Percentiles rank a stretch among this genome's conserved stretches.
Evolutionary conservation across 345 rosid genomes (phyloP).

Genomic region (Brassica juncea): DNA sequence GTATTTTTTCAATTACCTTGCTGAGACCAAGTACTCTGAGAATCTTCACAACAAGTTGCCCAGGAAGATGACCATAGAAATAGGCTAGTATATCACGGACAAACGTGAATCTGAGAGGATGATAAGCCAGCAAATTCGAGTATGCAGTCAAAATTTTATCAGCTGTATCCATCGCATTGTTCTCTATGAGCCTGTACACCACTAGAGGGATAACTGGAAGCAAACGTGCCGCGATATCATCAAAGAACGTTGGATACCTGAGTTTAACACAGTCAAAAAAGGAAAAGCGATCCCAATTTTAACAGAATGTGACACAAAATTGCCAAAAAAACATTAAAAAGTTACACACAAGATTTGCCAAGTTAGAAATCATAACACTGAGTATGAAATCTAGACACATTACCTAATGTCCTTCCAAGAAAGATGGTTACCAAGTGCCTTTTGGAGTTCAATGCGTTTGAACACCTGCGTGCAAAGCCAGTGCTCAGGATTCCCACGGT

Average conservation of each 20-base stretch:
- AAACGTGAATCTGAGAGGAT: constrained; percentile 89
- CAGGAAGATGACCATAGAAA: constrained; percentile 90
- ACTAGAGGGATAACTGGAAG: constrained; percentile 93
- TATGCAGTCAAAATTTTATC: constrained; percentile 64
- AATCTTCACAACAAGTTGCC: constrained; percentile 69
- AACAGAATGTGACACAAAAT: constrained; percentile 10
- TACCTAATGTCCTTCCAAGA: constrained; percentile 98
- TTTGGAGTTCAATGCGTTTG: constrained; percentile 83
- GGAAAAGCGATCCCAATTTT: background rate
- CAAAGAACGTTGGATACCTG: constrained; percentile 96
- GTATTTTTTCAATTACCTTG: constrained; percentile 36
- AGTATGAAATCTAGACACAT: constrained; percentile 16
- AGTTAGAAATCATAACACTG: background rate
- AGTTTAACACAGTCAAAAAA: constrained; percentile 22
- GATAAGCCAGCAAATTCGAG: constrained; percentile 68
- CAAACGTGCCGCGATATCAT: constrained; percentile 87
- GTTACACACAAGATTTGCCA: constrained; percentile 16
- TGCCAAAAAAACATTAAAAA: background rate
- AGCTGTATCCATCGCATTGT: constrained; percentile 77
- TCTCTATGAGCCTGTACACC: constrained; percentile 91
- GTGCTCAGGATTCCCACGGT: constrained; percentile 80
- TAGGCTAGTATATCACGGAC: constrained; percentile 97
- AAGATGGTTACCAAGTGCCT: constrained; percentile 96
- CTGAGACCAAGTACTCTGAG: constrained; percentile 78
- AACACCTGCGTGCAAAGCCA: constrained; percentile 80